phyloP scores from a whole-genome alignment of 106 monocot genomes.

The Platanthera zijinensis region DNA sequence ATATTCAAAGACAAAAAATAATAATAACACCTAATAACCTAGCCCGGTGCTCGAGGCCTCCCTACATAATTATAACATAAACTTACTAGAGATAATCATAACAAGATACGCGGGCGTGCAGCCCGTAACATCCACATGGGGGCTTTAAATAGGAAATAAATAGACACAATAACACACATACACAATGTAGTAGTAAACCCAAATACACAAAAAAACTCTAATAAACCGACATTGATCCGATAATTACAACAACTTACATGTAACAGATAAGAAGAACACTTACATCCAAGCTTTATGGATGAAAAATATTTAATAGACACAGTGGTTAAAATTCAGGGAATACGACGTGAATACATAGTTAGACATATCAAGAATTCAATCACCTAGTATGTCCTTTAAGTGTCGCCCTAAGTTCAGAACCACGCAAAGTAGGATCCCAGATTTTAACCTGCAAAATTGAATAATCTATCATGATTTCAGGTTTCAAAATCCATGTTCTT shows the following conservation, averaged over 20 bases:
- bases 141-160: too few relatives aligned
- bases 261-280: background rate
- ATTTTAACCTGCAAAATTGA: slow-evolving; percentile 55
- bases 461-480: background rate
- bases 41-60: too few relatives aligned
- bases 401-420: slow-evolving; percentile 71
- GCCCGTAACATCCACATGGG: too few relatives aligned
- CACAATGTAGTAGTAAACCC: too few relatives aligned
- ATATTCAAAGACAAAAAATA: too few relatives aligned
- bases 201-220: too few relatives aligned
- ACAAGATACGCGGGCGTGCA: too few relatives aligned
- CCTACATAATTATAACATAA: too few relatives aligned
- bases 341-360: background rate
- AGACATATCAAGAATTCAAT: background rate
- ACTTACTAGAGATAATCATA: too few relatives aligned
- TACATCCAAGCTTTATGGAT: background rate
- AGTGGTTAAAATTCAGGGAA: background rate
- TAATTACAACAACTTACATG: background rate
- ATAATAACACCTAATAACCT: too few relatives aligned
- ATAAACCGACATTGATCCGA: too few relatives aligned
- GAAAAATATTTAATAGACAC: background rate
- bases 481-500: background rate
- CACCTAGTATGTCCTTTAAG: slow-evolving; percentile 73
- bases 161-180: too few relatives aligned
- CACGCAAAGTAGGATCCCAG: slow-evolving; percentile 76